phyloP scores from a whole-genome alignment of 352 stramenopile genomes.

The Lagenidium sp. region DNA sequence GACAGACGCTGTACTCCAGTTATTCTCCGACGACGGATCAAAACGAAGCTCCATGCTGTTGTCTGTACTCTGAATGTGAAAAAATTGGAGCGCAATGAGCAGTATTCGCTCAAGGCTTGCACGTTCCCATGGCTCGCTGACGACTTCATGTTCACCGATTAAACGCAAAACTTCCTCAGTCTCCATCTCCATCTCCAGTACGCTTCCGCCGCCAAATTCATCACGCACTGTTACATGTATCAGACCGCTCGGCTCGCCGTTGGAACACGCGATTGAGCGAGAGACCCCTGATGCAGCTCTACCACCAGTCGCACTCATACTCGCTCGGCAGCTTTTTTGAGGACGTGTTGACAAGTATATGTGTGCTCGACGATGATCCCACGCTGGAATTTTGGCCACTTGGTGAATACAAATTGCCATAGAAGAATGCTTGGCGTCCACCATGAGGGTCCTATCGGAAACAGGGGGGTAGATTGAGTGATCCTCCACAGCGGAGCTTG shows the following conservation, averaged over 20 bases:
- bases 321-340: conserved; percentile 13
- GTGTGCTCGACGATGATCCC: not conserved
- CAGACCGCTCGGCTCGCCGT: no score
- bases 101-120: conserved; percentile 13
- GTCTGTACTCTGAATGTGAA: conserved; percentile 1
- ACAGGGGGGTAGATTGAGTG: no score
- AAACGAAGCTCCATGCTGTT: not conserved
- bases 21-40: conserved; percentile 1
- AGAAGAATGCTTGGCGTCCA: conserved; percentile 5
- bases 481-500: no score
- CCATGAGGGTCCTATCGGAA: no score
- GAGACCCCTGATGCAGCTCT: not conserved
- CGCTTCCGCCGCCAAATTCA: no score
- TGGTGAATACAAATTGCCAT: conserved; percentile 15
- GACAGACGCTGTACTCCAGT: no score
- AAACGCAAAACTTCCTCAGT: not conserved
- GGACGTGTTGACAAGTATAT: conserved; percentile 14
- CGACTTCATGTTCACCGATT: not conserved
- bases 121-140: not conserved
- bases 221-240: no score
- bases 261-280: not conserved
- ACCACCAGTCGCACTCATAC: conserved; percentile 3
- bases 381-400: conserved; percentile 1
- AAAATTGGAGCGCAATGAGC: conserved; percentile 4
- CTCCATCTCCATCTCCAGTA: not conserved